Base-by-base conservation (phyloP, 805 yeast genomes). In the Yamadazyma laniorum region DNA sequence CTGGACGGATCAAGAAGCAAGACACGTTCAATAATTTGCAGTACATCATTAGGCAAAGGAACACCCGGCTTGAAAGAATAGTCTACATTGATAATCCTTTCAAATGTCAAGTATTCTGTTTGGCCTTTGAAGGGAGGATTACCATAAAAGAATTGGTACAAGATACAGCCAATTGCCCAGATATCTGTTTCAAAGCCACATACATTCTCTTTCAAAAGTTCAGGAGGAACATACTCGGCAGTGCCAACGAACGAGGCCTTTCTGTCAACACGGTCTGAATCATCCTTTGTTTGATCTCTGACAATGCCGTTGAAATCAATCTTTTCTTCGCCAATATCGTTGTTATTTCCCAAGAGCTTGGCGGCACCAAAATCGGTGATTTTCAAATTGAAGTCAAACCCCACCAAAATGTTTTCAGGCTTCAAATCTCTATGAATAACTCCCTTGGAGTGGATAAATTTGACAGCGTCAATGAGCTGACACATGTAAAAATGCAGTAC, bases 321-420 rank as follows among this genome's bases (percentile, higher is more conserved):
- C 9, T 51, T 54, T 13, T 56, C 57, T 27, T 75, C 77, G 34
- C 55, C 56, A 23, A 40, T 35, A 16, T 49, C 48, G 19, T 32
- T 27, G 13, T 25, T 29, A 15, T 31, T 35, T 14, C 64, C 71
- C 12, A 86, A 63, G 4, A 87, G 67, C 57, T 86, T 88, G 1
- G 98, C 99, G n/a, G 98, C 95, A 8, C 99, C 99, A 61, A 93
- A 93, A 63, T 93, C 99, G 2, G 98, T 93, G 40, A 93, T 82
- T 75, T 90, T 88, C 43, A 93, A 65, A 52, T 86, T 82, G 77
- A 90, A 87, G 39, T 87, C 93, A 44, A 79, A 79, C 53, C 85
- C 91, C 32, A 93, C 75, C 49, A 91, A 60, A 34, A 91, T 85
- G 56, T 91, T 91, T 53, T 91, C 99, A 0, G 99, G 99, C 59